Evolutionary conservation across 2,329 filamentous ascomycete species (phyloP).

Genomic region (Colletotrichum lupini): DNA sequence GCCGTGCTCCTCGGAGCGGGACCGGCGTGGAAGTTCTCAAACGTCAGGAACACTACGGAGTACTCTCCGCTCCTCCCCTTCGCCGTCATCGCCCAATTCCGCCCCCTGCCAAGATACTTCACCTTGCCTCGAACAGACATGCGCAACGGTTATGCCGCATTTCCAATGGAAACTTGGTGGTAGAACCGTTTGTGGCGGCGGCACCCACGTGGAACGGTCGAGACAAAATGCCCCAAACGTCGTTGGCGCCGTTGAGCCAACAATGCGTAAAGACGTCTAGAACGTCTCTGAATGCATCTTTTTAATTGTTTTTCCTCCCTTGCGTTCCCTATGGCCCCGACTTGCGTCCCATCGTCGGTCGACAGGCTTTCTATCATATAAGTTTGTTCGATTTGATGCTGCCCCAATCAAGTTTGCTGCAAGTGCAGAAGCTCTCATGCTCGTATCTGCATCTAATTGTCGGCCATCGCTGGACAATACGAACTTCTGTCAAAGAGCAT

Average conservation of each 20-base stretch:
- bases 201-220: slow-evolving; percentile 12
- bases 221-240: neutral
- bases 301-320: neutral
- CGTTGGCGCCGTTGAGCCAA: slow-evolving; percentile 4
- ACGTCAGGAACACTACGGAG: too few species aligned
- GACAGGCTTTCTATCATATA: neutral
- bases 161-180: too few species aligned
- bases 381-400: neutral
- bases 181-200: slow-evolving; percentile 2
- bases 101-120: neutral
- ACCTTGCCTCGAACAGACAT: neutral
- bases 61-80: neutral
- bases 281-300: neutral
- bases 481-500: neutral
- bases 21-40: neutral
- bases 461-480: neutral
- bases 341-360: neutral
- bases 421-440: neutral
- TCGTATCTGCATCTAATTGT: neutral
- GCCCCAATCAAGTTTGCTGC: neutral
- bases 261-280: neutral
- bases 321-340: neutral
- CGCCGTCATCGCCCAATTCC: neutral
- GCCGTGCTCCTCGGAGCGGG: neutral
- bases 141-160: neutral